These are phyloP conservation scores for Dimargaris xerosporica DNA, from an alignment of 192 early-diverging fungal species.

Conservation along the genomic window DNA sequence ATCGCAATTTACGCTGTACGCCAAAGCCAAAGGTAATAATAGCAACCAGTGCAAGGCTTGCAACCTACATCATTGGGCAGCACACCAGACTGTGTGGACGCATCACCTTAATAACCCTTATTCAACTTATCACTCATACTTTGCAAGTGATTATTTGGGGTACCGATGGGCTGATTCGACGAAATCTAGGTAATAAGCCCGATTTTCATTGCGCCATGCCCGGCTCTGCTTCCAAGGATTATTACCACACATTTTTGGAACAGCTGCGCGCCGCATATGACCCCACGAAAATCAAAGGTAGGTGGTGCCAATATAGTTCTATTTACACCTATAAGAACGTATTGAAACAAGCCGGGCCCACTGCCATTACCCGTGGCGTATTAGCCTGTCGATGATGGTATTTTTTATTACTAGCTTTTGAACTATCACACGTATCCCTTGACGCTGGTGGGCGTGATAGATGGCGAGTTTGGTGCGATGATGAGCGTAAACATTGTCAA, in stretches of 20 bases:
- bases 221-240: conserved; percentile 37
- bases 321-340: too few relatives aligned
- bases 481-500: conserved; percentile 84
- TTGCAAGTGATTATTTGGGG: too few relatives aligned
- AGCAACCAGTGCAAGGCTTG: background rate
- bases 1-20: conserved; percentile 90
- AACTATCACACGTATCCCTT: too few relatives aligned
- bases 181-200: conserved; percentile 56
- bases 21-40: conserved; percentile 54
- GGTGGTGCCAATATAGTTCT: too few relatives aligned
- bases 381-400: too few relatives aligned
- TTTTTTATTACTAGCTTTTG: too few relatives aligned
- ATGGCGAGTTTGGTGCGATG: conserved; percentile 89
- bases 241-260: conserved; percentile 62
- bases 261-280: conserved; percentile 47
- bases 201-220: conserved; percentile 90
- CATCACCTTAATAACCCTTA: background rate
- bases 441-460: background rate
- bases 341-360: too few relatives aligned
- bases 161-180: too few relatives aligned
- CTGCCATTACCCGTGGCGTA: too few relatives aligned
- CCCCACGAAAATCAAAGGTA: conserved; percentile 56
- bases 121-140: background rate
- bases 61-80: background rate
- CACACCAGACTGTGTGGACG: background rate